Conservation (phyloP, 2,329 filamentous ascomycete genomes). For the Cladosporium sp. region DNA sequence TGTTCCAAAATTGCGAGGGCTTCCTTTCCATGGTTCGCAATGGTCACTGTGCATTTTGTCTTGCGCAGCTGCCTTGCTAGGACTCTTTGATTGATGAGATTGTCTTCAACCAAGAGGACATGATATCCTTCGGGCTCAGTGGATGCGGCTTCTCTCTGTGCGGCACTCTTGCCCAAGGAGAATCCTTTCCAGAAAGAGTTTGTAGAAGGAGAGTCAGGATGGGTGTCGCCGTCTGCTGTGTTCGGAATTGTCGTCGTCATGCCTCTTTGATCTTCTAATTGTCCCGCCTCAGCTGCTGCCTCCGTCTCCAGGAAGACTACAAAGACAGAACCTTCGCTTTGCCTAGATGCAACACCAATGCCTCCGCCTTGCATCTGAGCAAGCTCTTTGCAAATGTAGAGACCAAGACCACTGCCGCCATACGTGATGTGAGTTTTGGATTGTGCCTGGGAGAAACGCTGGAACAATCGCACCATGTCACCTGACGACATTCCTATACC, state of each 20-base stretch:
- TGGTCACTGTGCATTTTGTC: conserved; percentile 40
- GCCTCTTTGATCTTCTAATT: neutral
- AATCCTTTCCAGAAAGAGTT: no score
- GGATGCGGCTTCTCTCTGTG: neutral
- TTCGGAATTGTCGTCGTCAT: neutral
- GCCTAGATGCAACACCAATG: conserved; percentile 64
- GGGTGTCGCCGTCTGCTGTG: neutral
- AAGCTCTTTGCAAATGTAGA: conserved; percentile 69
- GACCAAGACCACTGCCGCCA: conserved; percentile 68
- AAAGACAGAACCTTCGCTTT: conserved; percentile 64
- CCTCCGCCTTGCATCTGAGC: conserved; percentile 71
- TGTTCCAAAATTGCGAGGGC: conserved; percentile 39
- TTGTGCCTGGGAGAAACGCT: conserved; percentile 69
- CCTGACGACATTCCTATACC: conserved; percentile 43
- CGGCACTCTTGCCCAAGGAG: no score
- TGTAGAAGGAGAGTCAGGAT: no score
- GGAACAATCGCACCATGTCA: conserved; percentile 57
- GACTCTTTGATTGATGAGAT: conserved; percentile 46
- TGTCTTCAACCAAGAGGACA: conserved; percentile 36
- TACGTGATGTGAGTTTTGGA: conserved; percentile 69
- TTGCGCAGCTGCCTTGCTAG: conserved; percentile 44
- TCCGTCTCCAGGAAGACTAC: conserved; percentile 60
- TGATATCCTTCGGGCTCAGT: neutral
- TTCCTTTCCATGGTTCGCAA: conserved; percentile 44
- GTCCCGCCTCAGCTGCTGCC: conserved; percentile 39